A percentile compares a stretch with the other conserved stretches of the same genome.
phyloP scores from a whole-genome alignment of 305 asterid species.

The Rubia balearica region DNA sequence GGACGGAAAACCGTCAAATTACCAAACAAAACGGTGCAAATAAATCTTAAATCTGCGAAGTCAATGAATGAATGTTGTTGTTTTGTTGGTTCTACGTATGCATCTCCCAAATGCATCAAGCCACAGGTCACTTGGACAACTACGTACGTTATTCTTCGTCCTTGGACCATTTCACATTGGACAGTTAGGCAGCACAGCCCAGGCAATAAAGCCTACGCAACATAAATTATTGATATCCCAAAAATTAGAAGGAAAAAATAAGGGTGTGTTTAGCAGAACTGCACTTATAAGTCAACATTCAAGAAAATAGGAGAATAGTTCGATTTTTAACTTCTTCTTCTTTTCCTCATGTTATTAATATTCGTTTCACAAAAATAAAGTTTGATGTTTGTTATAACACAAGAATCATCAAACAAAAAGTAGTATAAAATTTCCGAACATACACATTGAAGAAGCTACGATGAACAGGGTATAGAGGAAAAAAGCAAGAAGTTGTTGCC shows the following conservation, averaged over 20 bases:
- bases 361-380: too few species aligned
- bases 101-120: background rate
- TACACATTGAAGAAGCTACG: too few species aligned
- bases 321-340: too few species aligned
- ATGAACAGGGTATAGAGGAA: too few species aligned
- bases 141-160: background rate
- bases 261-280: too few species aligned
- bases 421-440: too few species aligned
- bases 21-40: background rate
- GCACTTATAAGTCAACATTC: too few species aligned
- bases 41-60: background rate
- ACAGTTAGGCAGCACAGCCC: constrained; percentile 2
- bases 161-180: background rate
- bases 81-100: background rate
- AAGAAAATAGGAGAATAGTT: too few species aligned
- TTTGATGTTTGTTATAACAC: too few species aligned
- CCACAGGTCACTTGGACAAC: background rate
- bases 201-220: background rate
- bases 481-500: too few species aligned
- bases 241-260: background rate
- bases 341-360: too few species aligned
- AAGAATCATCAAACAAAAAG: too few species aligned
- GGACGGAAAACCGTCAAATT: background rate
- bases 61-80: background rate
- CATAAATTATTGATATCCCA: background rate